Conservation (phyloP, 345 rosid species). For the Gossypium sturtianum region DNA sequence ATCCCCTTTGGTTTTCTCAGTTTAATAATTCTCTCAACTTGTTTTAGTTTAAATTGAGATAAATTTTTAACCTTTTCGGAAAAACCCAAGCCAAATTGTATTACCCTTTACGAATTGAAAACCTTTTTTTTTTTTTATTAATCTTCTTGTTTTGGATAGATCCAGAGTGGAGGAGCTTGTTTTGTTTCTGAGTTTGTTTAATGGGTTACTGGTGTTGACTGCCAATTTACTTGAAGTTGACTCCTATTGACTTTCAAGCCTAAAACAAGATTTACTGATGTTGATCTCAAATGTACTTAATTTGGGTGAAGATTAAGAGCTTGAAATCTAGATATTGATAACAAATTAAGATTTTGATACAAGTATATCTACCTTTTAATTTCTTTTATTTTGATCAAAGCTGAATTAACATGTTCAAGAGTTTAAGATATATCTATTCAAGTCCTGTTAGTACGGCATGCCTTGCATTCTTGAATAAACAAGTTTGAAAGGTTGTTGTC, state of each 20-base stretch:
- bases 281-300: neutral
- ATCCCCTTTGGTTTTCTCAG: neutral
- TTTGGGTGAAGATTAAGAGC: neutral
- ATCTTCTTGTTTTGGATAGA: neutral
- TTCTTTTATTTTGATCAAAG: neutral
- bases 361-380: neutral
- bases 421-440: too few species aligned
- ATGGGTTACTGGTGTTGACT: neutral
- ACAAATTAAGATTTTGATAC: neutral
- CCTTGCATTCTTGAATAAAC: neutral
- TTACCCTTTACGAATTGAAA: neutral
- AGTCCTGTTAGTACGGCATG: too few species aligned
- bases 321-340: neutral
- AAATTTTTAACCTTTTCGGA: neutral
- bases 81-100: neutral
- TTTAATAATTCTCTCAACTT: neutral
- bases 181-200: neutral
- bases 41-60: neutral
- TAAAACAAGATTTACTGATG: neutral
- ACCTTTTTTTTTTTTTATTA: too few species aligned
- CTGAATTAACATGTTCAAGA: neutral
- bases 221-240: neutral
- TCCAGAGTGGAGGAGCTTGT: neutral
- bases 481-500: neutral
- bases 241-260: neutral